Base-by-base conservation (phyloP, 2,329 filamentous ascomycete species). In the Paracorniculantispora psalliotae region DNA sequence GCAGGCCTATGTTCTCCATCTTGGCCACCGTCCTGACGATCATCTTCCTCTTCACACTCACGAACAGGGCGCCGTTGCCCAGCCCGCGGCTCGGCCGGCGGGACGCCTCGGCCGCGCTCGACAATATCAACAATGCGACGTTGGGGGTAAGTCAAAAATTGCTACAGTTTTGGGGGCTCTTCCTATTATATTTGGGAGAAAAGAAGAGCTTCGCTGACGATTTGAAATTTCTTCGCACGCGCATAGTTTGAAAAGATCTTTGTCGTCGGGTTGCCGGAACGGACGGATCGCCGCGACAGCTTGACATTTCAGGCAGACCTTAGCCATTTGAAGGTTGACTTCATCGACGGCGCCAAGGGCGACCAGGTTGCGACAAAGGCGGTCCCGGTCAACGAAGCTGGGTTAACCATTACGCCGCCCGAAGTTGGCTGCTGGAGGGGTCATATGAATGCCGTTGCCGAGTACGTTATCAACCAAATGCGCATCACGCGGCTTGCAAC, bases 181-280 rank as follows among this genome's bases (percentile, higher is more conserved):
- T n/a, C n/a, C n/a, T n/a, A n/a, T n/a, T 7, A 21, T 23, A 46
- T 33, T 33, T 33, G 12, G 6, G 12, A 6, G 17, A 26, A 26
- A 15, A 6, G 12, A 23, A 13, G 19, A 37, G 23, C 43, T 2
- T 4, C 4, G 23, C 23, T 23, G 37, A 10, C n/a, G n/a, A n/a
- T n/a, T n/a, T 51, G 21, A 25, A 15, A 39, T 15, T n/a, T n/a
- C 0, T 13, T 33, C 25, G n/a, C 26, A 8, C 46, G 19, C 15
- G 35, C 49, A 12, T 39, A 82, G 80, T 84, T 84, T 62, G 71
- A 79, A 35, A 73, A 79, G 55, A 78, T 84, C 17, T 75, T 82
- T 61, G 78, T 80, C 25, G 74, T 84, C 48, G 81, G 79, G 49
- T 72, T 83, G 6, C 77, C 79, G 1, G 72, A 73, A 21, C 70